A percentile compares a stretch with the other conserved stretches of the same genome.
Evolutionary conservation across 2,329 filamentous ascomycete species (phyloP).

Genomic region (Mariannaea sp.): DNA sequence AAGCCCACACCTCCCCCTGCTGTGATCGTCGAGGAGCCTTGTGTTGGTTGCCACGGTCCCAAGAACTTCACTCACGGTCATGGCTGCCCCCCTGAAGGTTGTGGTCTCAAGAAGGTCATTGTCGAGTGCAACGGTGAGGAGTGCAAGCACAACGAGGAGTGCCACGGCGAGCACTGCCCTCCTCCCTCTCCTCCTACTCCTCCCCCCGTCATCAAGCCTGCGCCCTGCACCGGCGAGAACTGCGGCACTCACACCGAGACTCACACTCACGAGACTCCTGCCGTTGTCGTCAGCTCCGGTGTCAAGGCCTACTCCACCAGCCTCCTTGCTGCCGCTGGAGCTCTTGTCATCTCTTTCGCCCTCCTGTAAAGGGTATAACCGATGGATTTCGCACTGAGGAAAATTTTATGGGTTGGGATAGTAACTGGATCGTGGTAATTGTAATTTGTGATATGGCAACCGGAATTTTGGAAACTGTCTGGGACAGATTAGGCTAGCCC

Average conservation of each 20-base stretch:
- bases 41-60: background rate
- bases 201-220: conserved; percentile 1
- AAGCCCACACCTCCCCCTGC: background rate
- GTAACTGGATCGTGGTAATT: no score
- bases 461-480: no score
- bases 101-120: no score
- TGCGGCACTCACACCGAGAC: background rate
- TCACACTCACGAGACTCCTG: background rate
- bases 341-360: background rate
- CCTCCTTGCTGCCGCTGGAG: background rate
- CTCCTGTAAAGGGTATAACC: background rate
- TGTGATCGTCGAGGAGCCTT: background rate
- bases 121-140: background rate
- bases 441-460: no score
- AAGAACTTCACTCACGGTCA: background rate
- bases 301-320: conserved; percentile 6
- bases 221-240: background rate
- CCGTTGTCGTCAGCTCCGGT: conserved; percentile 1
- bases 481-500: no score
- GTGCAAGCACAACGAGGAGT: no score
- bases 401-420: no score
- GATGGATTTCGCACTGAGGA: no score
- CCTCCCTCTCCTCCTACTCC: background rate
- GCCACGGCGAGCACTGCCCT: background rate
- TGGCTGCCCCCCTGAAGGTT: background rate